phyloP scores from a whole-genome alignment of 176 grass and related monocot species.

The Triticum turgidum region DNA sequence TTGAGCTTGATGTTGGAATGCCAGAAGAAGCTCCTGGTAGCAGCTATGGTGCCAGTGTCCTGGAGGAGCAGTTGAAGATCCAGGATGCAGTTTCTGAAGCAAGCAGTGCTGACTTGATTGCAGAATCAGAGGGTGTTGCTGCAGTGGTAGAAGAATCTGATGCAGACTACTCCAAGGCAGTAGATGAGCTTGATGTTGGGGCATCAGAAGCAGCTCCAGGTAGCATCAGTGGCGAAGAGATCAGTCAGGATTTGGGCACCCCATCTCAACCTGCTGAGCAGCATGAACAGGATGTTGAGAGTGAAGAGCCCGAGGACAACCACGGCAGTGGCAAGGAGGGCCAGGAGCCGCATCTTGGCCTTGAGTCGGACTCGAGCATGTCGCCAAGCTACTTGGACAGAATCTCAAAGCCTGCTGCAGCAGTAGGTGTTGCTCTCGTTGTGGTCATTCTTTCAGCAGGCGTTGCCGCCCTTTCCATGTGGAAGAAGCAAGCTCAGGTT shows the following conservation, averaged over 20 bases:
- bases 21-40: slow-evolving; percentile 21
- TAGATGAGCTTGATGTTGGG: slow-evolving; percentile 14
- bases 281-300: slow-evolving; percentile 33
- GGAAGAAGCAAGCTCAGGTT: slow-evolving; percentile 36
- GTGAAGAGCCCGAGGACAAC: slow-evolving; percentile 20
- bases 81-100: background rate
- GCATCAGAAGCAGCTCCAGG: slow-evolving; percentile 10
- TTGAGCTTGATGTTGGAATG: slow-evolving; percentile 25
- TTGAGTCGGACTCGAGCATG: slow-evolving; percentile 1
- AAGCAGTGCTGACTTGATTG: background rate
- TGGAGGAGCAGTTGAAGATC: background rate
- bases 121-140: background rate
- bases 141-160: background rate
- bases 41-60: background rate
- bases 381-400: slow-evolving; percentile 19
- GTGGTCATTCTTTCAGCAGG: slow-evolving; percentile 35
- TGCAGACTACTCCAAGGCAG: background rate
- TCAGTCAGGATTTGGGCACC: background rate
- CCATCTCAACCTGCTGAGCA: background rate
- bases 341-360: background rate
- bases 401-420: slow-evolving; percentile 19
- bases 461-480: slow-evolving; percentile 25
- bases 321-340: slow-evolving; percentile 9
- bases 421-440: slow-evolving; percentile 29
- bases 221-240: slow-evolving; percentile 13